phyloP scores from a whole-genome alignment of 305 asterid species.

The Stenogyne calaminthoides region DNA sequence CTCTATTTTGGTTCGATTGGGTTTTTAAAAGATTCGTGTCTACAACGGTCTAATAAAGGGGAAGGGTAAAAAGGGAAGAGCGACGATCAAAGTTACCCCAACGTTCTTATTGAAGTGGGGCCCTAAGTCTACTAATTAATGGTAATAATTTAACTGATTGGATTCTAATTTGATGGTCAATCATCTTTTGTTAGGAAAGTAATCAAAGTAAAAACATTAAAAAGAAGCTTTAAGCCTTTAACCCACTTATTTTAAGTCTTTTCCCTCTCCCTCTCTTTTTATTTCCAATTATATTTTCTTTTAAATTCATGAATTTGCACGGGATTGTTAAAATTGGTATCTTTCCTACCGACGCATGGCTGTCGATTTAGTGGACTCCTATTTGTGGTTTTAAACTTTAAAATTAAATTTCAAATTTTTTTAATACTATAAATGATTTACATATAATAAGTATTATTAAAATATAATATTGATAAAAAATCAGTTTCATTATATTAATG shows the following conservation, averaged over 20 bases:
- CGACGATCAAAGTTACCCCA: constrained; percentile 29
- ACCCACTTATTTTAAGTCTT: neutral
- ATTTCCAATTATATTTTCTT: too few species aligned
- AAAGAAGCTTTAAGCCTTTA: constrained; percentile 26
- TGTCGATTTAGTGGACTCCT: neutral
- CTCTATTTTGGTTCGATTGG: neutral
- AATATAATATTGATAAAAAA: neutral
- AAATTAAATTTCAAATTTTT: neutral
- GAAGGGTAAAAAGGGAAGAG: constrained; percentile 31
- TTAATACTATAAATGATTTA: neutral
- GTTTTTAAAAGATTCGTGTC: constrained; percentile 32
- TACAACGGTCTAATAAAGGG: constrained; percentile 68
- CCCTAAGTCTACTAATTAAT: constrained; percentile 16
- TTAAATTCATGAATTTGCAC: neutral
- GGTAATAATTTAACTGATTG: constrained; percentile 8
- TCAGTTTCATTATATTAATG: too few species aligned
- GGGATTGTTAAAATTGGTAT: neutral
- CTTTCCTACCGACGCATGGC: neutral
- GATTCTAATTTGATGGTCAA: constrained; percentile 28
- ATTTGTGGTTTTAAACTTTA: neutral
- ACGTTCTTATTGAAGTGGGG: constrained; percentile 69
- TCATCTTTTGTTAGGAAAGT: neutral
- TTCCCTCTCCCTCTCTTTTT: neutral
- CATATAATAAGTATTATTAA: neutral
- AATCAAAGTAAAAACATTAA: neutral